Base-by-base conservation (phyloP, 345 rosid genomes). In the Acer campestre region DNA sequence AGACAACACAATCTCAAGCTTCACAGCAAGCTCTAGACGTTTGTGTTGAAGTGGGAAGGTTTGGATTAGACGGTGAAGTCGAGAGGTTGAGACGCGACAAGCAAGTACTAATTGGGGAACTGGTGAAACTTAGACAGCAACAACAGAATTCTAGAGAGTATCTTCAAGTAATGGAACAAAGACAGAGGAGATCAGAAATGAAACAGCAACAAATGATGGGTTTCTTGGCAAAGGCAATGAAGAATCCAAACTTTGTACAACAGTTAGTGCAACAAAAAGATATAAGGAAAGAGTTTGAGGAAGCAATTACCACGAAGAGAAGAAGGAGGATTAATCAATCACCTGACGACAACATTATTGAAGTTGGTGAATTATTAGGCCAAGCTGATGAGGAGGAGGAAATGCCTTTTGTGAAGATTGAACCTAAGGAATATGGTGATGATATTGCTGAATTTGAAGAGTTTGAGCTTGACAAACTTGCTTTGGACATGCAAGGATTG, bases 161-260 rank as follows among this genome's bases (percentile, higher is more conserved):
- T 80, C 83, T 92, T 63, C 89, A 84, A 65, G 17, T 44, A 40
- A 77, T 92, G 86, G 90, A 90, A 71, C 82, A 88, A 75, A 90
- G 86, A 44, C 82, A 90, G 29, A 86, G 75, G 71, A 91, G 74
- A 61, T 87, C 89, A 0, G 97, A 92, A 78, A 79, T 82, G 27
- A 92, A 84, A 69, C 95, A 92, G 82, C 89, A 84, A 48, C 92
- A 88, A 16, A 85, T 92, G 93, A 87, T 88, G 97, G 80, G 80
- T 20, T 92, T 92, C 90, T 82, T 92, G 72, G 95, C 93, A 40
- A 86, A 90, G 13, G 95, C 92, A 71, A 84, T 90, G 89, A 83
- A 82, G 65, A 89, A 89, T 83, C 93, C 97, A 0, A 81, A 78
- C 77, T 90, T 92, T 69, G 77, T 90, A 61, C 90, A 89, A 68